Conservation (phyloP, 2,329 filamentous ascomycete genomes). For the Pseudogymnoascus sp. region DNA sequence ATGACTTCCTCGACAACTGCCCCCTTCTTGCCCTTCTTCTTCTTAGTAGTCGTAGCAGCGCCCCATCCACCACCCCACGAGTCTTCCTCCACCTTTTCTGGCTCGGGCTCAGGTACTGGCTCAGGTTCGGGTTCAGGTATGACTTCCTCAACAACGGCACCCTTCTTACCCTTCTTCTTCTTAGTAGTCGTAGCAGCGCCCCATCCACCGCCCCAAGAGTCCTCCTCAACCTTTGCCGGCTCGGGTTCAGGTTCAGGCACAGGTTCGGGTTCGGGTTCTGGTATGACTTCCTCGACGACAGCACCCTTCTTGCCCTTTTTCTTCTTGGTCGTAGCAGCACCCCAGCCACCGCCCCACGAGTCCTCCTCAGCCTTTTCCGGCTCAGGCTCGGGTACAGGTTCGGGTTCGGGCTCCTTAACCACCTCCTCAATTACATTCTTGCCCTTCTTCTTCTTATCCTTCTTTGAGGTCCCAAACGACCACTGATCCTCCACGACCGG, state of each 20-base stretch:
- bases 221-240: constrained; percentile 27
- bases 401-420: constrained; percentile 26
- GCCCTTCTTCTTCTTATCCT: constrained; percentile 50
- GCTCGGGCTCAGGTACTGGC: constrained; percentile 24
- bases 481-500: constrained; percentile 44
- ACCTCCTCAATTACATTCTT: constrained; percentile 21
- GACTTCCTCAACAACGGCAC: constrained; percentile 15
- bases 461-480: constrained; percentile 36
- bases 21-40: constrained; percentile 18
- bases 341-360: constrained; percentile 29
- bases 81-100: constrained; percentile 16
- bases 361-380: constrained; percentile 29
- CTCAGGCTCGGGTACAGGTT: constrained; percentile 32
- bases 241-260: constrained; percentile 25
- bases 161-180: constrained; percentile 35
- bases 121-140: constrained; percentile 22
- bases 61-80: constrained; percentile 20
- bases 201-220: constrained; percentile 44
- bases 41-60: constrained; percentile 28
- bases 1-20: constrained; percentile 15
- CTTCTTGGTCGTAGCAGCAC: constrained; percentile 20
- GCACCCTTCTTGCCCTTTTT: constrained; percentile 14
- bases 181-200: constrained; percentile 34
- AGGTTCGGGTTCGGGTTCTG: background rate
- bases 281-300: background rate